Evolutionary conservation across 768 basidiomycete species (phyloP).

Genomic region (Trametes cinnabarina): DNA sequence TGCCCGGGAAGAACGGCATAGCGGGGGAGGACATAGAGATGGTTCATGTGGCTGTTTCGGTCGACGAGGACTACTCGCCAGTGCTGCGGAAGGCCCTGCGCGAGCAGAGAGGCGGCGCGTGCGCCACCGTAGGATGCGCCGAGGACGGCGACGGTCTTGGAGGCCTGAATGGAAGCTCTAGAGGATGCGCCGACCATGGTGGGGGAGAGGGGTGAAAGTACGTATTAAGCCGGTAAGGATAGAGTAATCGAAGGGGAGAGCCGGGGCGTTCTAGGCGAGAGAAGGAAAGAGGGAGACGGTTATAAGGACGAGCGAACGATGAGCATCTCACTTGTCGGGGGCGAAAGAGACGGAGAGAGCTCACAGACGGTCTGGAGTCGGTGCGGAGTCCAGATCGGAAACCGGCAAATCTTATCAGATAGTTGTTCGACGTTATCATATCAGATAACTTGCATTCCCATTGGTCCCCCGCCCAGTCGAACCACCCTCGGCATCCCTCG

Average conservation of each 20-base stretch:
- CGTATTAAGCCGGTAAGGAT: conserved; percentile 18
- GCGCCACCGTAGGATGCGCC: conserved; percentile 58
- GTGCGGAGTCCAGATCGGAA: background rate
- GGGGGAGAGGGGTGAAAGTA: background rate
- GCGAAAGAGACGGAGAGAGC: background rate
- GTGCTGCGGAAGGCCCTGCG: conserved; percentile 44
- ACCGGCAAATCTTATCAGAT: conserved; percentile 17
- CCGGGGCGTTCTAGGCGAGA: conserved; percentile 11
- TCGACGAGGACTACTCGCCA: conserved; percentile 61
- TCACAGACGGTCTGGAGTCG: background rate
- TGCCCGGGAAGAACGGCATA: conserved; percentile 57
- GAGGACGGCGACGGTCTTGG: conserved; percentile 49
- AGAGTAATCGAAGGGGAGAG: conserved; percentile 15
- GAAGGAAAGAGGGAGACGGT: conserved; percentile 15
- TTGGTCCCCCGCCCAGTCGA: background rate
- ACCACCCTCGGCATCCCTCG: background rate
- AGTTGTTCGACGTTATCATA: conserved; percentile 15
- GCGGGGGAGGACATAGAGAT: conserved; percentile 55
- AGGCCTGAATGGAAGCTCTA: background rate
- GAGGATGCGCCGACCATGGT: background rate
- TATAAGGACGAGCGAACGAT: conserved; percentile 4
- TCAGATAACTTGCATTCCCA: conserved; percentile 13
- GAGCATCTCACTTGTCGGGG: background rate
- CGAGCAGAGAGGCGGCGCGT: conserved; percentile 48
- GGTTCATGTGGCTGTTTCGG: conserved; percentile 50